Base-by-base conservation (phyloP, 345 rosid species). In the Pugionium cornutum region DNA sequence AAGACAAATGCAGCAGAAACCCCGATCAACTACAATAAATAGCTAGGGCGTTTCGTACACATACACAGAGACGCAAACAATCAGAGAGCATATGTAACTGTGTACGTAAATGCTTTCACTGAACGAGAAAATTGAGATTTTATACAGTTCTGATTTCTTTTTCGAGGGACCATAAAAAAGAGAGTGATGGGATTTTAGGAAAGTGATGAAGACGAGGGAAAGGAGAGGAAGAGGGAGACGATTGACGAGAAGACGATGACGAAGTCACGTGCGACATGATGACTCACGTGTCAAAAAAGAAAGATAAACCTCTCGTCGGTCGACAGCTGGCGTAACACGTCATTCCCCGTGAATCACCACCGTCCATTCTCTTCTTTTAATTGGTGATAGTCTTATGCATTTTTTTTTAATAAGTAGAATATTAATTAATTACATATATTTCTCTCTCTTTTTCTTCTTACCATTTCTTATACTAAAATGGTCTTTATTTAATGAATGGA, bases 231-330 rank as follows among this genome's bases (percentile, higher is more conserved):
- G 64, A 39, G 34, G 27, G 75, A 54, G 69, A 71, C 58, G 76
- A 72, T 45, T 62, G 75, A 70, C 51, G 5, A 55, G 55, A 64
- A 63, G 70, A 66, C 37, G 73, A 65, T 57, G 69, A 25, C 45
- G 8, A 37, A 50, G 49, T 75, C 78, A 69, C 74, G 74, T 75
- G 78, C 66, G 79, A 65, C 46, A 39, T 35, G 76, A 68, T 69
- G 79, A 67, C 69, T 86, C 89, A 86, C 89, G 89, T 87, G 92
- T 70, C 46, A 8, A 2, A 64, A 59, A 70, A 61, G 18, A 18
- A 42, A 64, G 58, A 58, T 73, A 37, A 77, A 77, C 86, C 86
- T 78, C 86, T 75, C 81, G 52, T 33, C 66, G 74, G 49, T 81
- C n/a, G 77, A 77, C 88, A 83, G 79, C 88, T 87, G 83, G 66